Percentiles rank a stretch among this genome's conserved stretches.
Conservation (phyloP, 2,329 filamentous ascomycete species). For the Emericellopsis cladophorae region DNA sequence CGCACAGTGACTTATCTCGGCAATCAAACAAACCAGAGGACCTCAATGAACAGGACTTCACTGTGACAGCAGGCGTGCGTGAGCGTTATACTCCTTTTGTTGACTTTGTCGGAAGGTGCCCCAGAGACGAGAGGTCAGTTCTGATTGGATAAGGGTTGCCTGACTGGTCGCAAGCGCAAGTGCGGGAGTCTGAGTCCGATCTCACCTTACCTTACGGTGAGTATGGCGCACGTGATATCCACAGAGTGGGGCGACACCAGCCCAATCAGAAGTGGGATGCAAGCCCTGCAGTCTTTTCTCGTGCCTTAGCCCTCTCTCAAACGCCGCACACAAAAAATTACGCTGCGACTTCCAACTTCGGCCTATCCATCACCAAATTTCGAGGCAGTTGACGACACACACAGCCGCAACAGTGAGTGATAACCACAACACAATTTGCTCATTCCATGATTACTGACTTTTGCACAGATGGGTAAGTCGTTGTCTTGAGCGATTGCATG, state of each 20-base stretch:
- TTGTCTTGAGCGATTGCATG: not conserved
- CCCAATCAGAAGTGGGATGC: slow-evolving; percentile 21
- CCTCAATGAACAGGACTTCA: not conserved
- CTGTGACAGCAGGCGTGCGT: not conserved
- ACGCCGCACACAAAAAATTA: slow-evolving; percentile 28
- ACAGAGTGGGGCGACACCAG: slow-evolving; percentile 5
- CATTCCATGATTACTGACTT: slow-evolving; percentile 21
- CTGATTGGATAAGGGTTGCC: slow-evolving; percentile 10
- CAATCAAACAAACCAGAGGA: no score
- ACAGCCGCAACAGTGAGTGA: slow-evolving; percentile 37
- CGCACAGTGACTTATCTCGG: not conserved
- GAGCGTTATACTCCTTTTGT: not conserved
- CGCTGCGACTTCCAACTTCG: slow-evolving; percentile 21
- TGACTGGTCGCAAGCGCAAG: not conserved
- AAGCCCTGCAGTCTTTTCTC: slow-evolving; percentile 21
- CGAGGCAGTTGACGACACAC: slow-evolving; percentile 29
- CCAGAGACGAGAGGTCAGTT: not conserved
- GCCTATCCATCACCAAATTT: slow-evolving; percentile 23
- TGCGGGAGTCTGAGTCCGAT: not conserved
- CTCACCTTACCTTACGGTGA: not conserved
- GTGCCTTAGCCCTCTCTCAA: slow-evolving; percentile 23
- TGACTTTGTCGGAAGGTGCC: not conserved
- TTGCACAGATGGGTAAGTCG: slow-evolving; percentile 47
- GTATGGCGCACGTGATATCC: slow-evolving; percentile 10
- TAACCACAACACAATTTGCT: slow-evolving; percentile 4